Evolutionary conservation across 1,139 yeast genomes (phyloP).

Genomic region (Zygoascus meyerae): DNA sequence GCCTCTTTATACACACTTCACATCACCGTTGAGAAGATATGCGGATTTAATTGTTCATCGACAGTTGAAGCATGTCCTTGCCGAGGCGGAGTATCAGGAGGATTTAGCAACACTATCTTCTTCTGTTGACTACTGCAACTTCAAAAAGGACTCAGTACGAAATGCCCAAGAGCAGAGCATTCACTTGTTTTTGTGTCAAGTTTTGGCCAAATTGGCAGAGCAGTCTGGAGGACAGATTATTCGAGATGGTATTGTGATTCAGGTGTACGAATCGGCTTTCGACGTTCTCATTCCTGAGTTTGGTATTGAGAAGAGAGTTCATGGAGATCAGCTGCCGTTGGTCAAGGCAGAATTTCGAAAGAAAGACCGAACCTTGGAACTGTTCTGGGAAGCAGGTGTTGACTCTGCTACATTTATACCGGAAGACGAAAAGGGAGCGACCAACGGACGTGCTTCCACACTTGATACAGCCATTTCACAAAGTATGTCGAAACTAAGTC

Average conservation of each 20-base stretch:
- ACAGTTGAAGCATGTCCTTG: slow-evolving; percentile 67
- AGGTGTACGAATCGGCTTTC: slow-evolving; percentile 93
- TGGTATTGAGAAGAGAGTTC: slow-evolving; percentile 96
- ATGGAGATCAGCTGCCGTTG: slow-evolving; percentile 92
- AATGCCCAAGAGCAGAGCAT: slow-evolving; percentile 94
- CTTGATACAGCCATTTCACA: slow-evolving; percentile 8
- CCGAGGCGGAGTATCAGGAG: slow-evolving; percentile 36
- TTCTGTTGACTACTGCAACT: slow-evolving; percentile 86
- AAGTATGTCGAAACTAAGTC: slow-evolving; percentile 2
- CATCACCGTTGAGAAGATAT: slow-evolving; percentile 87
- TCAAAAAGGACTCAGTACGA: slow-evolving; percentile 90
- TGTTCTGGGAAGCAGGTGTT: slow-evolving; percentile 87
- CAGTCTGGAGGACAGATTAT: slow-evolving; percentile 69
- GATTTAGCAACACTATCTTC: slow-evolving; percentile 73
- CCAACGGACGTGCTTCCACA: slow-evolving; percentile 4
- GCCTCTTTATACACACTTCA: slow-evolving; percentile 88
- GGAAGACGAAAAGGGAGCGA: slow-evolving; percentile 57
- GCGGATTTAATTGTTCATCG: slow-evolving; percentile 91
- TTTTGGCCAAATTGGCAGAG: slow-evolving; percentile 72
- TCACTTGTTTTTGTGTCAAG: slow-evolving; percentile 77
- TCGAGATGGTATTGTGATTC: slow-evolving; percentile 81
- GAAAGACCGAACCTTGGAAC: slow-evolving; percentile 58
- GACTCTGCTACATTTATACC: slow-evolving; percentile 91
- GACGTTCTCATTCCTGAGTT: slow-evolving; percentile 92
- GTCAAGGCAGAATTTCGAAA: slow-evolving; percentile 89